Percentiles rank a stretch among this genome's conserved stretches.
Conservation (phyloP, 2,329 filamentous ascomycete species). For the Stachybotrys chartarum region DNA sequence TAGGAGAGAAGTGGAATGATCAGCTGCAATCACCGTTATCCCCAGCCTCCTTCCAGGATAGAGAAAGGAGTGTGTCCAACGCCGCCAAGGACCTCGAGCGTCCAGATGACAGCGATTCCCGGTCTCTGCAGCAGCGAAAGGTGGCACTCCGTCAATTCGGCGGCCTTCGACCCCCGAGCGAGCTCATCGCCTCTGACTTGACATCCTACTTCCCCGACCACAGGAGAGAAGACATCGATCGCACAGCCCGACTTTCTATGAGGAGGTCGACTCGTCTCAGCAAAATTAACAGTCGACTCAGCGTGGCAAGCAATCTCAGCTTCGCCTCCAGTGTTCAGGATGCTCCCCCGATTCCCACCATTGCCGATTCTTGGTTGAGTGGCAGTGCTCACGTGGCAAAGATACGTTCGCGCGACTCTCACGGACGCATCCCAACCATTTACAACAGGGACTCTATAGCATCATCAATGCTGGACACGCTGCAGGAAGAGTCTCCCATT, state of each 20-base stretch:
- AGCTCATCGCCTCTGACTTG: conserved; percentile 93
- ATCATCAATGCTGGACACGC: conserved; percentile 79
- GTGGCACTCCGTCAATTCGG: conserved; percentile 69
- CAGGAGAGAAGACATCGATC: conserved; percentile 87
- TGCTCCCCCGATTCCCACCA: conserved; percentile 89
- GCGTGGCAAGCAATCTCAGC: conserved; percentile 88
- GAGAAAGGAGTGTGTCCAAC: conserved; percentile 59
- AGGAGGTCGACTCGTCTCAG: conserved; percentile 85
- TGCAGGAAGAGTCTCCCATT: conserved; percentile 82
- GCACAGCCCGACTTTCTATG: conserved; percentile 88
- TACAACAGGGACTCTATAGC: conserved; percentile 79
- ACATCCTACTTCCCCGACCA: conserved; percentile 98
- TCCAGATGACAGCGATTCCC: conserved; percentile 40
- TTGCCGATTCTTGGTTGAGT: conserved; percentile 86
- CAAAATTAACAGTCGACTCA: conserved; percentile 85
- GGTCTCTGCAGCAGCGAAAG: conserved; percentile 38
- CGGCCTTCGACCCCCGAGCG: conserved; percentile 86
- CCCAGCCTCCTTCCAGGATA: conserved; percentile 65
- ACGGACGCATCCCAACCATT: conserved; percentile 31
- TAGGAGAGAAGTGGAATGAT: conserved; percentile 80
- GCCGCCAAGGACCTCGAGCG: conserved; percentile 52
- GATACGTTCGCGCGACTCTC: conserved; percentile 37
- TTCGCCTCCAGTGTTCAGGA: conserved; percentile 88
- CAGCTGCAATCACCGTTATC: conserved; percentile 79
- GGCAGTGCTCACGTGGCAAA: conserved; percentile 29